These are phyloP conservation scores for Saturnispora zaruensis DNA, from an alignment of 805 yeast genomes.

Conservation along the genomic window DNA sequence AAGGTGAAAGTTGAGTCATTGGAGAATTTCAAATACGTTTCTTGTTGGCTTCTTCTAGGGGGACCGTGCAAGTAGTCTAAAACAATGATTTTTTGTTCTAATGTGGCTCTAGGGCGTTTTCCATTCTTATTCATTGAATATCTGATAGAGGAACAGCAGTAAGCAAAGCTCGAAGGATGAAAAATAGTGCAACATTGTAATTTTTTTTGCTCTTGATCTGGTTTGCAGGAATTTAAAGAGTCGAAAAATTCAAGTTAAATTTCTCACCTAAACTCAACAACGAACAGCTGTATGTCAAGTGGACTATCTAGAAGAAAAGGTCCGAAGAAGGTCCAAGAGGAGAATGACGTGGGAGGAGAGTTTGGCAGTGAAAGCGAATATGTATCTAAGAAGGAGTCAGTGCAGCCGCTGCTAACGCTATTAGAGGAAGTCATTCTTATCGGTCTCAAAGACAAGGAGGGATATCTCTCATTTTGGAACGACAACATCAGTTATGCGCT, in stretches of 20 bases:
- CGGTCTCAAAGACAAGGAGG: constrained; percentile 94
- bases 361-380: neutral
- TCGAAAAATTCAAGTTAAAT: neutral
- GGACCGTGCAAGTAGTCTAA: constrained; percentile 27
- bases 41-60: constrained; percentile 24
- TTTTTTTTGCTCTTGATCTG: neutral
- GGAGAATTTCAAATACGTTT: constrained; percentile 22
- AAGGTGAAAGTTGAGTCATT: constrained; percentile 21
- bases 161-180: too few species aligned
- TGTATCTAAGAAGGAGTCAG: constrained; percentile 25
- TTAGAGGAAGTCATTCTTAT: constrained; percentile 94
- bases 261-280: neutral
- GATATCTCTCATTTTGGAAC: constrained; percentile 95
- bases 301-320: constrained; percentile 76
- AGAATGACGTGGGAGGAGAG: constrained; percentile 36
- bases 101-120: constrained; percentile 11
- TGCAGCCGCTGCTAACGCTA: constrained; percentile 69
- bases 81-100: constrained; percentile 27
- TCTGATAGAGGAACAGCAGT: too few species aligned
- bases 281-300: constrained; percentile 23
- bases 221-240: neutral
- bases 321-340: constrained; percentile 24
- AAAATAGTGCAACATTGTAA: neutral
- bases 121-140: neutral
- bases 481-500: constrained; percentile 94